Evolutionary conservation across 768 basidiomycete genomes (phyloP).

Genomic region (Trichaptum fuscoviolaceum): DNA sequence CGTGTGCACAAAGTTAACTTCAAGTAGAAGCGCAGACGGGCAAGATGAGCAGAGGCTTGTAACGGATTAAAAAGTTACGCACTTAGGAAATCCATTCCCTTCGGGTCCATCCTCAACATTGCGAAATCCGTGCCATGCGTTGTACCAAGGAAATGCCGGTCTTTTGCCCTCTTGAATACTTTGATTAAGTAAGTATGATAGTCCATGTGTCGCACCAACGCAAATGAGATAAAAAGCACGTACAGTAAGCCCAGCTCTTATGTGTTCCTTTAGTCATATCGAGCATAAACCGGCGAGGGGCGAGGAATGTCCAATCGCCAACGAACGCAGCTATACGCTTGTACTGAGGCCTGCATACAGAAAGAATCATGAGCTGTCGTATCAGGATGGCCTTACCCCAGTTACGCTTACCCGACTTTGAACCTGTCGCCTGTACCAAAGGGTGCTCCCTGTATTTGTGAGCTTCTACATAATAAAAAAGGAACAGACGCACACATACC

Average conservation of each 20-base stretch:
- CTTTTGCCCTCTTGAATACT: constrained; percentile 45
- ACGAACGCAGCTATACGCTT: constrained; percentile 20
- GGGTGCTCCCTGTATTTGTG: constrained; percentile 12
- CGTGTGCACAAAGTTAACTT: constrained; percentile 21
- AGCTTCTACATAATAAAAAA: neutral
- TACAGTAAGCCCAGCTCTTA: constrained; percentile 23
- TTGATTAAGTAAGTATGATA: neutral
- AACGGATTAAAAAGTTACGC: constrained; percentile 20
- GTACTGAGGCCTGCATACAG: constrained; percentile 9
- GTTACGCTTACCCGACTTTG: neutral
- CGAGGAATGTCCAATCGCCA: constrained; percentile 20
- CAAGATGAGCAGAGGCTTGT: constrained; percentile 5
- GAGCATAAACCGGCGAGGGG: constrained; percentile 14
- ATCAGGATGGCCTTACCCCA: neutral
- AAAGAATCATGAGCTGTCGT: neutral
- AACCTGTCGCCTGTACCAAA: constrained; percentile 15
- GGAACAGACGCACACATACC: neutral
- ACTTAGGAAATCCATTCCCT: constrained; percentile 20
- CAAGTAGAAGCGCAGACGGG: neutral
- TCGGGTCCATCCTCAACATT: constrained; percentile 9
- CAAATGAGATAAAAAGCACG: neutral
- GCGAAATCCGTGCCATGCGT: neutral
- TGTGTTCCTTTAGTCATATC: constrained; percentile 28
- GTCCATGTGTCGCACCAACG: neutral
- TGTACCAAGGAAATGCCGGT: constrained; percentile 33